These are phyloP conservation scores for Clavaria fumosa DNA, from an alignment of 768 basidiomycete genomes.

Conservation along the genomic window DNA sequence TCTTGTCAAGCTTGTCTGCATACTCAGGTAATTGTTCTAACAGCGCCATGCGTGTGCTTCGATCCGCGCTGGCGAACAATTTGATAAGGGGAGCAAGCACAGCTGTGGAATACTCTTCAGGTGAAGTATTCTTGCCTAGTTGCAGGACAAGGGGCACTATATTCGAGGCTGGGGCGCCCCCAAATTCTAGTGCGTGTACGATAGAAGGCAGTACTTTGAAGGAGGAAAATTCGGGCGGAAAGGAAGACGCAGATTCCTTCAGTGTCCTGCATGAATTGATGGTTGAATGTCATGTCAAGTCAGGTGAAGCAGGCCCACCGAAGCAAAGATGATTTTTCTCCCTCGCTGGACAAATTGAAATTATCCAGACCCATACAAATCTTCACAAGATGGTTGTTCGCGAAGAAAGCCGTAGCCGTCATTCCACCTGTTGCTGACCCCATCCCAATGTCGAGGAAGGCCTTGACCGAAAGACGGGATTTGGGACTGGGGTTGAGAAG, in stretches of 20 bases:
- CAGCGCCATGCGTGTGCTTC: constrained; percentile 87
- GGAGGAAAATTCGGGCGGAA: constrained; percentile 76
- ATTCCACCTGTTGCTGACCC: constrained; percentile 32
- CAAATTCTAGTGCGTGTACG: constrained; percentile 59
- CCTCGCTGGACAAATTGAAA: constrained; percentile 67
- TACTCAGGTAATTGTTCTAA: constrained; percentile 77
- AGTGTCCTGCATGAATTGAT: constrained; percentile 35
- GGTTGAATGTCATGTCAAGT: neutral
- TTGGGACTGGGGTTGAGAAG: constrained; percentile 84
- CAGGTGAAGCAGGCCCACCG: constrained; percentile 25
- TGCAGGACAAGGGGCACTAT: constrained; percentile 78
- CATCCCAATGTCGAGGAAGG: constrained; percentile 73
- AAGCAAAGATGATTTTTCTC: constrained; percentile 60
- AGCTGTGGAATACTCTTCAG: constrained; percentile 50
- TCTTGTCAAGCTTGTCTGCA: constrained; percentile 75
- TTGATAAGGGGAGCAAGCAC: constrained; percentile 71
- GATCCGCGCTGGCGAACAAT: constrained; percentile 78
- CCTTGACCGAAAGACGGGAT: constrained; percentile 56
- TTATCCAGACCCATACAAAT: constrained; percentile 76
- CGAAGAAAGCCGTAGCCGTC: constrained; percentile 51
- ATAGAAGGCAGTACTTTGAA: constrained; percentile 83
- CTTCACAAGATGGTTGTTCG: constrained; percentile 65
- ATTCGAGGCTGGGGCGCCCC: constrained; percentile 56
- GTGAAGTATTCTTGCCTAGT: constrained; percentile 55
- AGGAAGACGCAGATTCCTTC: constrained; percentile 62